Evolutionary conservation across 164 flowering plant species (phyloP), one percentile per base, ranked within the genome.

Genomic region (Cinnamomum micranthum): DNA sequence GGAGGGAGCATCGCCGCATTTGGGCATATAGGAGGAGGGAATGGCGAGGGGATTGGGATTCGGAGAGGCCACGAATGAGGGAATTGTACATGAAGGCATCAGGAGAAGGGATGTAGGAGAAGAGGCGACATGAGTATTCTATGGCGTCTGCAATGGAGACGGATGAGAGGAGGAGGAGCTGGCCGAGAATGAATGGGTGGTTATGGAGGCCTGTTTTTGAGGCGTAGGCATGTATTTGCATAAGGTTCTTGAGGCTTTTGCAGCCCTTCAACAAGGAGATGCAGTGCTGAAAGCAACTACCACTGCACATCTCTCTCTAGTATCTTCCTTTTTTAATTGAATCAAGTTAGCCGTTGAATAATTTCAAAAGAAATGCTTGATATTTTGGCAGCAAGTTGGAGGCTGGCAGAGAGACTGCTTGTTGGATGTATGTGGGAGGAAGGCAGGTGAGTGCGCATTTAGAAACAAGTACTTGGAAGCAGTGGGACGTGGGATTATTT

Each of bases 51-150:
- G 73, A 66, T 19, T 80, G 74, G 25, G 86, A 85, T 11, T 88
- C 86, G 27, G 94, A 81, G 65, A 84, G 74, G 11, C 90, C 91
- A 19, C 91, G 87, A 28, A 89, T 84, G 75, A 90, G 87, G 70
- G 92, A 84, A 77, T 88, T 88, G 85, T 77, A 84, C 89, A 89
- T 87, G 86, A 88, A 90, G 59, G 79, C 76, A 66, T 89, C 90
- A 0, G 89, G 88, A 63, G 82, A 55, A 1, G 83, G 85, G 75
- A 83, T 72, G 67, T 82, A 76, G 22, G 50, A 51, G 75, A 90
- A 83, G 72, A 90, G 73, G 52, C 78, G 81, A 69, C 75, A 77
- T 25, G 89, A 86, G 55, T 89, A 80, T 65, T 79, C 76, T 55
- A 86, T 80, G 28, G 86, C 82, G 55, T 81, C 80, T 70, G 84